Evolutionary conservation across 2,329 filamentous ascomycete genomes (phyloP).

Genomic region (Epicoccum sorghinum): DNA sequence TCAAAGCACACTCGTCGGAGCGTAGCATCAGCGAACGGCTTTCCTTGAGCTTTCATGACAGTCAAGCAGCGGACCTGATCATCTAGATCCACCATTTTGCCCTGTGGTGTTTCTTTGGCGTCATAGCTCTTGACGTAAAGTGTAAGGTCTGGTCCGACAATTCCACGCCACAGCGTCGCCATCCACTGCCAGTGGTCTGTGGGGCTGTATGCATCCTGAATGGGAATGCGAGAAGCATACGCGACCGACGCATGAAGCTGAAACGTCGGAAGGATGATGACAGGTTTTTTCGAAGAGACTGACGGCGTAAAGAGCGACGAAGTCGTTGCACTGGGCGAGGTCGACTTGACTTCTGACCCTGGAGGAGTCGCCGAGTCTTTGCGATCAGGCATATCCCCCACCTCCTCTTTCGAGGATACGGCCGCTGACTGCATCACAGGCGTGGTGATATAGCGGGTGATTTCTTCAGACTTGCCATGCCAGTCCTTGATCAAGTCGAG

Average conservation of each 20-base stretch:
- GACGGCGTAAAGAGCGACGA: conserved; percentile 15
- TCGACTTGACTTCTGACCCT: conserved; percentile 3
- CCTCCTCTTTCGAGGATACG: conserved; percentile 20
- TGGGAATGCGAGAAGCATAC: conserved; percentile 75
- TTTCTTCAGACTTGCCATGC: conserved; percentile 76
- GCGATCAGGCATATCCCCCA: conserved; percentile 6
- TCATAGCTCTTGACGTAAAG: conserved; percentile 63
- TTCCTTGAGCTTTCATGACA: conserved; percentile 42
- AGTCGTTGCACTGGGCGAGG: conserved; percentile 2
- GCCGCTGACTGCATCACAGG: conserved; percentile 12
- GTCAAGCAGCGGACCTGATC: conserved; percentile 50
- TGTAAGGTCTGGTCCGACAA: conserved; percentile 79
- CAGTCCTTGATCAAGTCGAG: conserved; percentile 72
- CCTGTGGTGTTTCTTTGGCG: conserved; percentile 35
- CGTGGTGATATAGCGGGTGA: conserved; percentile 63
- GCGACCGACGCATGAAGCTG: conserved; percentile 79
- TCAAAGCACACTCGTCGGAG: conserved; percentile 83
- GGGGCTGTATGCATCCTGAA: conserved; percentile 76
- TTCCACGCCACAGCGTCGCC: conserved; percentile 89
- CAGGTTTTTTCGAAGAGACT: conserved; percentile 57
- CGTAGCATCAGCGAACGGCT: conserved; percentile 54
- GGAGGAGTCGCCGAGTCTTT: conserved; percentile 29
- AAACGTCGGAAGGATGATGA: conserved; percentile 80
- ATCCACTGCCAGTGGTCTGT: conserved; percentile 99
- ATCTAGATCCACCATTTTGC: conserved; percentile 51